These are phyloP conservation scores for Aphanomyces euteiches DNA, from an alignment of 352 stramenopile species.

Conservation along the genomic window DNA sequence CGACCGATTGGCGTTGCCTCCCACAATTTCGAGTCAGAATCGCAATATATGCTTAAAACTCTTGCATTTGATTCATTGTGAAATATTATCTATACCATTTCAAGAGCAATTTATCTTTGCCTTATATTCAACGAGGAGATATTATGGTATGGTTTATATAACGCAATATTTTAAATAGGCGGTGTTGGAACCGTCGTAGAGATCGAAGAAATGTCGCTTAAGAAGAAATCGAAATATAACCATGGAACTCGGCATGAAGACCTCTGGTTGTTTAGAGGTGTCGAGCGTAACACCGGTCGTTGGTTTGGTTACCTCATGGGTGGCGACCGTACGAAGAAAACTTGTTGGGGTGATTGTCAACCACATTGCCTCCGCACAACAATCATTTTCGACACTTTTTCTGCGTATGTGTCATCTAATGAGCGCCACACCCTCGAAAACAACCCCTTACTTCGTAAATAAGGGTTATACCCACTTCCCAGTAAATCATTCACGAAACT, in stretches of 20 bases:
- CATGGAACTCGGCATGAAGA: constrained; percentile 22
- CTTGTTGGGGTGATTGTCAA: constrained; percentile 9
- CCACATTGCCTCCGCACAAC: not conserved
- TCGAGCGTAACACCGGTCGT: constrained; percentile 30
- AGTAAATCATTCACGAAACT: constrained; percentile 5
- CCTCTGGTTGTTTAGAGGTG: constrained; percentile 38
- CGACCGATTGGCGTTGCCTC: too few species aligned
- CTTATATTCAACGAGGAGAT: too few species aligned
- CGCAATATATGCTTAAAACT: too few species aligned
- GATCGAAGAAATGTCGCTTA: constrained; percentile 37
- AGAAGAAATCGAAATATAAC: constrained; percentile 38
- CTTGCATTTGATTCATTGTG: too few species aligned
- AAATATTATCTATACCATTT: too few species aligned
- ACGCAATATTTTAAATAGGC: constrained; percentile 4
- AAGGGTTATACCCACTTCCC: constrained; percentile 23
- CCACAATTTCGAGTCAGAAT: too few species aligned
- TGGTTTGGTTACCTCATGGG: constrained; percentile 35
- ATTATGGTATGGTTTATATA: not conserved
- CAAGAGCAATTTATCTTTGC: too few species aligned
- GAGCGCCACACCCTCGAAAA: constrained; percentile 33
- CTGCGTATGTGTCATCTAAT: constrained; percentile 30
- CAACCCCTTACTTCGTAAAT: constrained; percentile 20
- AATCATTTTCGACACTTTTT: constrained; percentile 35
- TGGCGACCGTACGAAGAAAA: constrained; percentile 34
- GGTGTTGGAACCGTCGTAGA: constrained; percentile 34